phyloP scores from a whole-genome alignment of 1,284 basidiomycete genomes.

The Leccinum griseonigrum region DNA sequence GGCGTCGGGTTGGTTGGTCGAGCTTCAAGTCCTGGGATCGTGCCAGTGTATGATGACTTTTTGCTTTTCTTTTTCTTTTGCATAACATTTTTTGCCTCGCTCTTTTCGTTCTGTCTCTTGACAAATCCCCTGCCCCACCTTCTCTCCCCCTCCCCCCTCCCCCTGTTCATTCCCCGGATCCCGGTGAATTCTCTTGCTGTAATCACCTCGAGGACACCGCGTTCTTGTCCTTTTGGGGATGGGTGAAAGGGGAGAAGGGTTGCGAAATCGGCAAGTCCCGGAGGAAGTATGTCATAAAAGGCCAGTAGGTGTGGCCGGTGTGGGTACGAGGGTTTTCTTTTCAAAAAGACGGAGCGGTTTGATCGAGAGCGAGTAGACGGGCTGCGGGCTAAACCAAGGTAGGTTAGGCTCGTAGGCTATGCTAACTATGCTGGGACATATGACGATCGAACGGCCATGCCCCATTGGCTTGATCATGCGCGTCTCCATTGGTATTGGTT shows the following conservation, averaged over 20 bases:
- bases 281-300: neutral
- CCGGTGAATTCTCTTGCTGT: slow-evolving; percentile 17
- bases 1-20: neutral
- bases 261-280: neutral
- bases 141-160: neutral
- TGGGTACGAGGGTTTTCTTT: slow-evolving; percentile 17
- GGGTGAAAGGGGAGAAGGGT: neutral
- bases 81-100: neutral
- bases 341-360: neutral
- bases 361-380: neutral
- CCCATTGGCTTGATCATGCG: neutral
- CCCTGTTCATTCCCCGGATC: slow-evolving; percentile 4
- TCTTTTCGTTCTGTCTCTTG: slow-evolving; percentile 5
- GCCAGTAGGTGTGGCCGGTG: neutral
- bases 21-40: neutral
- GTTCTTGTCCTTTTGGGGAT: slow-evolving; percentile 10
- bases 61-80: neutral
- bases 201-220: slow-evolving; percentile 33
- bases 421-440: neutral
- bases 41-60: neutral
- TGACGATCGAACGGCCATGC: neutral
- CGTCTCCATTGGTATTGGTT: neutral
- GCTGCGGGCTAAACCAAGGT: neutral
- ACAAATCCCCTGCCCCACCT: slow-evolving; percentile 4
- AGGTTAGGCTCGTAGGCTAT: neutral